Evolutionary conservation across 179 eudicot genomes (phyloP).

Genomic region (Patellifolia procumbens): DNA sequence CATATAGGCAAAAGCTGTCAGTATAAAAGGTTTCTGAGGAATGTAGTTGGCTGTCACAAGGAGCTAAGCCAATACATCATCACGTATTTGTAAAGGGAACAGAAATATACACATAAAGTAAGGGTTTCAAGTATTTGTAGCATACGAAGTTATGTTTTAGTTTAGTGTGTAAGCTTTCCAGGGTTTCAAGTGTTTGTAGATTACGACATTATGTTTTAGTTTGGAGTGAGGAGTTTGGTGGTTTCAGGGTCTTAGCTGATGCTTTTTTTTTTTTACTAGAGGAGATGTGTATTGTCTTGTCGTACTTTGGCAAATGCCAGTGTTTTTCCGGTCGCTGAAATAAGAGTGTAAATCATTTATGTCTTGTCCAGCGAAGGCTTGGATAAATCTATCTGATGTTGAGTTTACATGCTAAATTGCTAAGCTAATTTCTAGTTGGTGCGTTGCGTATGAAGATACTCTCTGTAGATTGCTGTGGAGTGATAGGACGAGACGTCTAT

Average conservation of each 20-base stretch:
- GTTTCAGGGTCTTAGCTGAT: conserved; percentile 15
- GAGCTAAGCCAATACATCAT: not conserved
- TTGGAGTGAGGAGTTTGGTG: not conserved
- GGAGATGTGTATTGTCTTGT: conserved; percentile 5
- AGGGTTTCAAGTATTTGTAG: conserved; percentile 12
- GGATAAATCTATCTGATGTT: conserved; percentile 5
- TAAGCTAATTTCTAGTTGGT: not conserved
- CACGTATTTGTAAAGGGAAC: conserved; percentile 32
- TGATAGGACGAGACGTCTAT: no score
- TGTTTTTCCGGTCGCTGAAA: not conserved
- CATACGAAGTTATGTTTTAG: not conserved
- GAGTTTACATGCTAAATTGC: conserved; percentile 6
- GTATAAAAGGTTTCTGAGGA: conserved; percentile 6
- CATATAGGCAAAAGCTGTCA: conserved; percentile 47
- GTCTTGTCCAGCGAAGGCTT: not conserved
- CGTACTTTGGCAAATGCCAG: conserved; percentile 3
- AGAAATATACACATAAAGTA: conserved; percentile 22
- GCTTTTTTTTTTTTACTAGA: conserved; percentile 6
- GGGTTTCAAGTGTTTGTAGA: conserved; percentile 8
- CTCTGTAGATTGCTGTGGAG: not conserved
- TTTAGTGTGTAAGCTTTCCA: conserved; percentile 4
- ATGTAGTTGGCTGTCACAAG: conserved; percentile 17
- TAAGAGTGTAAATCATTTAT: conserved; percentile 4
- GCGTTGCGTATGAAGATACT: not conserved
- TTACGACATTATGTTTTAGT: not conserved